Evolutionary conservation across 495 filamentous ascomycete species (phyloP).

Genomic region (Cetradonia linearis): DNA sequence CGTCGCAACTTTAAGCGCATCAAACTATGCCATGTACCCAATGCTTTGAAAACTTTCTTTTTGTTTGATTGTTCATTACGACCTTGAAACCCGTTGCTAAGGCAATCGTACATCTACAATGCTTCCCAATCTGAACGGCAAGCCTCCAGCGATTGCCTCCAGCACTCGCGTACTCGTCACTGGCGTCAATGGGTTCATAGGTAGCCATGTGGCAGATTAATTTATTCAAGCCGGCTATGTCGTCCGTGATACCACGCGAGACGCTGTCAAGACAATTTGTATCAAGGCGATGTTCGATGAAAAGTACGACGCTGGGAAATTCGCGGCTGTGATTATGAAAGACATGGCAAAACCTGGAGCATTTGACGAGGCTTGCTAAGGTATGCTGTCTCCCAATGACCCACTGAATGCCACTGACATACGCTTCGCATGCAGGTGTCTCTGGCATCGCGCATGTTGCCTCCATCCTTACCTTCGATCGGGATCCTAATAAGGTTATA

Average conservation of each 20-base stretch:
- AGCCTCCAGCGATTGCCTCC: constrained; percentile 1
- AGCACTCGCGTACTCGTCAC: constrained; percentile 39
- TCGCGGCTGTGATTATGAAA: constrained; percentile 32
- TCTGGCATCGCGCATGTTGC: constrained; percentile 38
- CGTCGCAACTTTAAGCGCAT: background rate
- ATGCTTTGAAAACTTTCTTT: background rate
- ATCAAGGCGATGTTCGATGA: constrained; percentile 32
- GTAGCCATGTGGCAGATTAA: constrained; percentile 39
- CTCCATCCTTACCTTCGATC: constrained; percentile 31
- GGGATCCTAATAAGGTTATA: constrained; percentile 38
- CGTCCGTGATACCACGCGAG: constrained; percentile 44
- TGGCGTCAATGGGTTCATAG: constrained; percentile 48
- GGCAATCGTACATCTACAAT: constrained; percentile 3
- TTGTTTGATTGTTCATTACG: background rate
- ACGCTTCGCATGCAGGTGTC: constrained; percentile 9
- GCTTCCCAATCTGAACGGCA: constrained; percentile 6
- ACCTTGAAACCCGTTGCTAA: background rate
- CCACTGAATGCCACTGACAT: background rate
- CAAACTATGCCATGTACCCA: background rate
- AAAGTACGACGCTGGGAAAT: constrained; percentile 33
- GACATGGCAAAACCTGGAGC: constrained; percentile 33
- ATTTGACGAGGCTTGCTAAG: constrained; percentile 36
- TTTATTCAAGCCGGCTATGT: constrained; percentile 40
- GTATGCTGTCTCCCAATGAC: constrained; percentile 12
- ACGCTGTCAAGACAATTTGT: constrained; percentile 34